A percentile compares a stretch with the other conserved stretches of the same genome.
These are phyloP conservation scores for Closterium sp. DNA, from an alignment of 139 green algal species.

Conservation along the genomic window DNA sequence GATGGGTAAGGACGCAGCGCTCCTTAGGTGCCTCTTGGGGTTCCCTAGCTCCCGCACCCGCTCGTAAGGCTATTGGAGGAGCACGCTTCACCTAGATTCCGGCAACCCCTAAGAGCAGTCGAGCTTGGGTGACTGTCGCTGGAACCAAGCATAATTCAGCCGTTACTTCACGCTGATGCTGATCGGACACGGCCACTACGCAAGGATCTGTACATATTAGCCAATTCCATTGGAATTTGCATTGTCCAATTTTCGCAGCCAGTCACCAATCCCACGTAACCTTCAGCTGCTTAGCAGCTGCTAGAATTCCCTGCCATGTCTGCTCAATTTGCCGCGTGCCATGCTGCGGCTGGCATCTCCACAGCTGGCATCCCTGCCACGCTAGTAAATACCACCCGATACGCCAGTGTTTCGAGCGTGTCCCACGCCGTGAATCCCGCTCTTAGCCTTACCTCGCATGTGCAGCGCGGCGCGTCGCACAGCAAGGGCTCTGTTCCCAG, in stretches of 20 bases:
- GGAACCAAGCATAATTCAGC: too few relatives aligned
- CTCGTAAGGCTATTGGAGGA: too few relatives aligned
- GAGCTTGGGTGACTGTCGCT: too few relatives aligned
- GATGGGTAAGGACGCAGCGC: too few relatives aligned
- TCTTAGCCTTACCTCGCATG: background rate
- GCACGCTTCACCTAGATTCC: too few relatives aligned
- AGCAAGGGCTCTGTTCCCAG: background rate
- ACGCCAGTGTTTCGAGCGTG: background rate
- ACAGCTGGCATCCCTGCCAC: background rate
- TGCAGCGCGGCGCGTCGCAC: background rate
- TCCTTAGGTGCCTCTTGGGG: too few relatives aligned
- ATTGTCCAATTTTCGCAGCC: background rate
- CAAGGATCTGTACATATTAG: background rate
- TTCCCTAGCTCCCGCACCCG: too few relatives aligned
- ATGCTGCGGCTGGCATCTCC: background rate
- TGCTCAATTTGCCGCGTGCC: background rate
- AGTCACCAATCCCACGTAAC: background rate
- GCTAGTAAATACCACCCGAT: background rate
- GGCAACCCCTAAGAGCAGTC: too few relatives aligned
- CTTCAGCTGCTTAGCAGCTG: background rate
- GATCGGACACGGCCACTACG: background rate
- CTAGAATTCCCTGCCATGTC: background rate
- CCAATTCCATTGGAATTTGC: background rate
- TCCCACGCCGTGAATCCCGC: background rate
- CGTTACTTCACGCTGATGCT: background rate